Evolutionary conservation across 2,329 filamentous ascomycete genomes (phyloP).

Genomic region (Bisporella sp.): DNA sequence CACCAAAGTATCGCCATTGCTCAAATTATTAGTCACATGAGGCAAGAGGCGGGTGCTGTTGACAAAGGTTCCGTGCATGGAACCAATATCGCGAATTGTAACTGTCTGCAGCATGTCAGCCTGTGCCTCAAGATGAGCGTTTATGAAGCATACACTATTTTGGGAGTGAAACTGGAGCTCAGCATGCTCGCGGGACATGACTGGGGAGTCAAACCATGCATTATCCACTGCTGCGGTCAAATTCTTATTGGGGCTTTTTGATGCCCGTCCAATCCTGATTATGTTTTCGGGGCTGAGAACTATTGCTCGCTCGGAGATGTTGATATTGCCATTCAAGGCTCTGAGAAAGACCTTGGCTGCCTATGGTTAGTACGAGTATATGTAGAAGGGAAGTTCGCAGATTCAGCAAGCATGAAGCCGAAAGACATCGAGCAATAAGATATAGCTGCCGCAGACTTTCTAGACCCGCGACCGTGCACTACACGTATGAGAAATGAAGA

Average conservation of each 20-base stretch:
- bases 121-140: not conserved
- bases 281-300: constrained; percentile 13
- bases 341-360: constrained; percentile 18
- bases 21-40: constrained; percentile 22
- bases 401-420: not conserved
- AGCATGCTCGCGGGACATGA: constrained; percentile 66
- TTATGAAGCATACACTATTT: constrained; percentile 34
- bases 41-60: constrained; percentile 37
- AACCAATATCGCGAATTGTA: constrained; percentile 46
- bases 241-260: constrained; percentile 38
- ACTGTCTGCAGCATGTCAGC: constrained; percentile 29
- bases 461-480: too few relatives aligned
- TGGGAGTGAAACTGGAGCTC: constrained; percentile 39
- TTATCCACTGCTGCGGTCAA: constrained; percentile 43
- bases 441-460: too few relatives aligned
- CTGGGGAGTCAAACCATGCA: constrained; percentile 62
- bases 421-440: not conserved
- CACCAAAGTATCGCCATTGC: constrained; percentile 31
- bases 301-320: constrained; percentile 15
- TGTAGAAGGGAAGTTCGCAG: not conserved
- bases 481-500: too few relatives aligned
- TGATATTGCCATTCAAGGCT: constrained; percentile 16
- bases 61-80: constrained; percentile 55
- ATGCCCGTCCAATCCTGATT: constrained; percentile 36
- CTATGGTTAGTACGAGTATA: constrained; percentile 8